phyloP scores from a whole-genome alignment of 129 eudicot genomes.

The Centaurea solstitialis region DNA sequence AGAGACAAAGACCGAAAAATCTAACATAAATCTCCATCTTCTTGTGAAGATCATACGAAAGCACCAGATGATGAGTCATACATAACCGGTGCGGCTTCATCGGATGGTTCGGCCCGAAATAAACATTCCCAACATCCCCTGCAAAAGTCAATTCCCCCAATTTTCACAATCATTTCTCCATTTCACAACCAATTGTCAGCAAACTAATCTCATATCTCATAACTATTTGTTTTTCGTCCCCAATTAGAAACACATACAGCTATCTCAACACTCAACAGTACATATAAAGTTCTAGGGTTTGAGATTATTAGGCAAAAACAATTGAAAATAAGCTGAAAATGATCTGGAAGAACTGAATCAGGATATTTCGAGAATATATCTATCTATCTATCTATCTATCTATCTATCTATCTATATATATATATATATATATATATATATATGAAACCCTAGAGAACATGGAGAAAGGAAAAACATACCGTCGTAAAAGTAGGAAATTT shows the following conservation, averaged over 20 bases:
- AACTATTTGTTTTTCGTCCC: background rate
- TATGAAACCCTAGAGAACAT: constrained; percentile 2
- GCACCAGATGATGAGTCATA: constrained; percentile 98
- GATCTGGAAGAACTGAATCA: background rate
- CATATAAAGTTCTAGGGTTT: constrained; percentile 30
- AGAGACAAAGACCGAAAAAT: background rate
- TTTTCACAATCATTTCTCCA: constrained; percentile 9
- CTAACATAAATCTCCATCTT: constrained; percentile 98
- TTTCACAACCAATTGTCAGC: constrained; percentile 1
- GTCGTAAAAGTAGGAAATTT: constrained; percentile 87
- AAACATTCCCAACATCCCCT: constrained; percentile 97
- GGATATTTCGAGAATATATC: too few species aligned
- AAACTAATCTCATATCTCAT: background rate
- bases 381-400: too few species aligned
- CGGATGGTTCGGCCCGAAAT: constrained; percentile 97
- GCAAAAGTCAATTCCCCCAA: constrained; percentile 32
- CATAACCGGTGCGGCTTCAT: constrained; percentile 98
- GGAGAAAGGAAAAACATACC: constrained; percentile 37
- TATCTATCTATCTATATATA: too few species aligned
- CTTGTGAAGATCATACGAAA: constrained; percentile 85
- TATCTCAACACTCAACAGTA: background rate
- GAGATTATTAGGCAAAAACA: constrained; percentile 16
- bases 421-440: too few species aligned
- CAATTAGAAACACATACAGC: background rate
- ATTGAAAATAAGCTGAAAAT: background rate